Base-by-base conservation (phyloP, 140 eudicot species). In the Flaveria floridana region DNA sequence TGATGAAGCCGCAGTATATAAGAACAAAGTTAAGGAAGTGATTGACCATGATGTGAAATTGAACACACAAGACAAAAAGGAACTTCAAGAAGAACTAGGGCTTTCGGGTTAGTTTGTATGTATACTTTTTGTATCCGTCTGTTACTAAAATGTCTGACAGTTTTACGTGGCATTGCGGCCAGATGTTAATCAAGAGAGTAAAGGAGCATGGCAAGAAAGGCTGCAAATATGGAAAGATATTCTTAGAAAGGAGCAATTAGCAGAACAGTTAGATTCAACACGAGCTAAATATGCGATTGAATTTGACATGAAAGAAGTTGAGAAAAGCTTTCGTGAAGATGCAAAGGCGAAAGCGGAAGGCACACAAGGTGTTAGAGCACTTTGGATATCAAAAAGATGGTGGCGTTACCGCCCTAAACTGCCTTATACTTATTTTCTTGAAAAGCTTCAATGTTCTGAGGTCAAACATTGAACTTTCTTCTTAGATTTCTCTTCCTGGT, bases 391-490 rank as follows among this genome's bases (percentile, higher is more conserved):
- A 2, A 93, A 90, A 82, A 88, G 99, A 83, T 93, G 99, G 99
- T 93, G 99, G 99, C 90, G 96, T 55, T 93, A 93, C 82, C 94
- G 99, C 69, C 99, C 99, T 30, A 93, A 93, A 86, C 91, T 93
- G 26, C 99, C 99, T 25, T 93, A 93, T 72, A 93, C 96, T 63
- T 93, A 93, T 84, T 90, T 93, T 80, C 96, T 93, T 79, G 94
- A 93, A 69, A 93, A 93, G 78, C 97, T 93, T 70, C 84, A 93
- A 82, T 71, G 80, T 70, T 88, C 97, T 9, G 99, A 93, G 96
- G 98, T 93, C 70, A 76, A 55, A 28, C 21, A 70, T 77, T 52
- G 28, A 65, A 58, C 39, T 72, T 10, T 34, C 67, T 8, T 64
- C 28, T 46, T 21, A 51, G 37, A 18, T 42, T 23, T 46, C 15